These are phyloP conservation scores for Clarireedia monteithiana DNA, from an alignment of 2,329 filamentous ascomycete genomes.

Conservation along the genomic window DNA sequence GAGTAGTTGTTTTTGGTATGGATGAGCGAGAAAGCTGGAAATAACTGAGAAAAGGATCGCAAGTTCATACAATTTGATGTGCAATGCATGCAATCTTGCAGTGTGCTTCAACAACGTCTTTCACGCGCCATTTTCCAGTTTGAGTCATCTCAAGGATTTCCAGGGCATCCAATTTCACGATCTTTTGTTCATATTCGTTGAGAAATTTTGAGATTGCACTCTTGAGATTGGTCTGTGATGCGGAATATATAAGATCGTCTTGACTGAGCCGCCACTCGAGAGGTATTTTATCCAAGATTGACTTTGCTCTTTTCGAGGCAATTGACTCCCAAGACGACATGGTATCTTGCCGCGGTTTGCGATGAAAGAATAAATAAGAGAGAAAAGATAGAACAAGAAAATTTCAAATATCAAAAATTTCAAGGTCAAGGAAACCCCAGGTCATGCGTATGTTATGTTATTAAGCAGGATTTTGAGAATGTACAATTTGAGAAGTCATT, in stretches of 20 bases:
- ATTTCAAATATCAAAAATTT: background rate
- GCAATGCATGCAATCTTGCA: constrained; percentile 44
- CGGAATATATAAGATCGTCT: background rate
- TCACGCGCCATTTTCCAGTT: constrained; percentile 44
- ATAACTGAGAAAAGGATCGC: background rate
- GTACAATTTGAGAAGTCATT: background rate
- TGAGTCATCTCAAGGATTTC: constrained; percentile 44
- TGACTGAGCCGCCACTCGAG: background rate
- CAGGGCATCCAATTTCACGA: constrained; percentile 48
- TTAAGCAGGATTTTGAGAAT: background rate
- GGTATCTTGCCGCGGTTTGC: background rate
- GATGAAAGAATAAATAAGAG: background rate
- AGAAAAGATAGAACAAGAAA: background rate
- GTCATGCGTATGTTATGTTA: background rate
- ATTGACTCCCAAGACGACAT: background rate
- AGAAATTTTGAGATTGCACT: constrained; percentile 25
- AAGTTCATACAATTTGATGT: constrained; percentile 39
- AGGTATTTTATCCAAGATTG: background rate
- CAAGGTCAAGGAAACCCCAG: background rate
- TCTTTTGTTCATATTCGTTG: constrained; percentile 29
- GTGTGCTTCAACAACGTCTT: constrained; percentile 42
- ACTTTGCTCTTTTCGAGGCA: background rate
- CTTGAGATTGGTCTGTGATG: background rate
- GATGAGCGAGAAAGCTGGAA: background rate
- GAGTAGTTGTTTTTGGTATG: background rate